Base-by-base conservation (phyloP, 768 basidiomycete genomes). In the Termitomyces sp. region DNA sequence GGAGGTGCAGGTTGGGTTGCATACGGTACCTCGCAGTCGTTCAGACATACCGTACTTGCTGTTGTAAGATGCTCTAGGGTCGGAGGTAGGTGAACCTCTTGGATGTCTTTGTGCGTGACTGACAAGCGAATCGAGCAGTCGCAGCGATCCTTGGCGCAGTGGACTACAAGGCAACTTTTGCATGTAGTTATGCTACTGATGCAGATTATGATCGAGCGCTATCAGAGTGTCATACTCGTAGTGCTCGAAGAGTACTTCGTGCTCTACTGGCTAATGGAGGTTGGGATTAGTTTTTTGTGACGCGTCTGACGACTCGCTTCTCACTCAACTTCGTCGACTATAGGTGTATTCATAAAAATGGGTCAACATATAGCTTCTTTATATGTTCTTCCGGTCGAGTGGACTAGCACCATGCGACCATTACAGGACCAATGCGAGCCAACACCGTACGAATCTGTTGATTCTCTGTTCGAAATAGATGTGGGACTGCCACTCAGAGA, bases 351-450 rank as follows among this genome's bases (percentile, higher is more conserved):
- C 69, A 91, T 94, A 65, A 92, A 94, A 68, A 70, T 93, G 65
- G 97, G 95, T 2, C 96, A 99, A 86, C 76, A 87, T 88, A 74
- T 90, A 89, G 68, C 88, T 75, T 68, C 78, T 70, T 75, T 91
- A 60, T 67, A 78, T 38, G 75, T 82, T 16, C 75, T 84, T 57
- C 81, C 80, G 6, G 68, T 71, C 24, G 81, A 82, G 66, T 82
- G 81, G 80, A 81, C 80, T 12, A 72, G 69, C 26, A 73, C 77
- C 0, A 80, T 81, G 80, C 67, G 75, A 42, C 75, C 79, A 9
- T 72, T 92, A 58, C 95, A 98, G 69, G 97, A 98, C 73, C 89
- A 88, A 66, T 99, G 97, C 70, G 88, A 90, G 57, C 90, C 94
- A 2, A 96, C 95, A 2, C 81, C 87, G 0, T 86, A 91, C 59